Evolutionary conservation across 441 rosid species (phyloP), one percentile per base, ranked within the genome.

Genomic region (Dalechampia spathulata): DNA sequence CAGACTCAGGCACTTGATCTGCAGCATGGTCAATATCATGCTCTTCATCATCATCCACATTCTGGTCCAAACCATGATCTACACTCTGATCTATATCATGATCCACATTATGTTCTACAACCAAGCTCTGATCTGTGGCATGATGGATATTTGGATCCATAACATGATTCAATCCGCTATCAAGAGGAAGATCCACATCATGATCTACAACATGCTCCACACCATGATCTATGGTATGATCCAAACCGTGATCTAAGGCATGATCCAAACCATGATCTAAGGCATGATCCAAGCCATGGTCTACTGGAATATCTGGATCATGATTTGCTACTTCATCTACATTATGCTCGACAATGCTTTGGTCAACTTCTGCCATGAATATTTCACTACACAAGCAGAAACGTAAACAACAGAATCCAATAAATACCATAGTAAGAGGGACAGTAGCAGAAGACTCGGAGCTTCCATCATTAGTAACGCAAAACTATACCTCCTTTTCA

Each of bases 321-420:
- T 73, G 77, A 64, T 68, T 68, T 34, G 62, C 64, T 55, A 59
- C 71, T 59, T 40, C 74, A 44, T 72, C 72, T 21, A 63, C 81
- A 27, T 72, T 77, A 39, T 81, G 77, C 55, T 75, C 85, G 49
- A 52, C 81, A 55, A 76, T 62, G 55, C 36, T 67, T 46, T 72
- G 90, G 55, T 69, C 80, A 75, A 63, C 60, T 43, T 78, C 86
- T 57, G 74, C 79, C 89, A 82, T 82, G 1, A 44, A 16, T 38
- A 22, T 41, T 65, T 58, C 58, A 27, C 79, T 68, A 65, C 1
- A 32, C 28, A 7, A 23, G 55, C 49, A 30, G 20, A 19, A 14
- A 0, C 7, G 36, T 10, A 28, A 6, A 20, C 10, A 17, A 54
- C n/a, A n/a, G n/a, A n/a, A n/a, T n/a, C n/a, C n/a, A n/a, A n/a